Evolutionary conservation across 2,329 filamentous ascomycete genomes (phyloP).

Genomic region (Sphaerostilbella broomeana): DNA sequence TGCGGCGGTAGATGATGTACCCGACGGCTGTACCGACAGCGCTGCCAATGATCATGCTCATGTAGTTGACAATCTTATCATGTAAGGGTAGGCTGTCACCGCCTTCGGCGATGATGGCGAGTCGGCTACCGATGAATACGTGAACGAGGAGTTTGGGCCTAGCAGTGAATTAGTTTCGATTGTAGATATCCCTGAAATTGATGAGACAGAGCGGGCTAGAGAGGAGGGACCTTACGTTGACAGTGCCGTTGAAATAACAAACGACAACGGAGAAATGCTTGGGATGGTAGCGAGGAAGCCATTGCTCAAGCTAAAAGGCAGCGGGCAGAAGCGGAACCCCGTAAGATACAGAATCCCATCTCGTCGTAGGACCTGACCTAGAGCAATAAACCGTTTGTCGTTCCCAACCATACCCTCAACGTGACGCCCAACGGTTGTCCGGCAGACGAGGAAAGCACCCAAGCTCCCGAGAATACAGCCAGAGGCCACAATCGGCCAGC

Average conservation of each 20-base stretch:
- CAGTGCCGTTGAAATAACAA: constrained; percentile 74
- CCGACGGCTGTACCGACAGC: constrained; percentile 69
- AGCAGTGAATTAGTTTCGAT: background rate
- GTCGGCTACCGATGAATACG: constrained; percentile 80
- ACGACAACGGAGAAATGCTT: constrained; percentile 69
- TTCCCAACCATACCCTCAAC: constrained; percentile 73
- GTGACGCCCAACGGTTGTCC: constrained; percentile 70
- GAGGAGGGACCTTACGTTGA: constrained; percentile 44
- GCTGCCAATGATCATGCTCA: constrained; percentile 67
- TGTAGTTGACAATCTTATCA: constrained; percentile 77
- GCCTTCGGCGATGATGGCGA: constrained; percentile 76
- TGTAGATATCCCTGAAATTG: background rate
- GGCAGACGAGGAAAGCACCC: constrained; percentile 70
- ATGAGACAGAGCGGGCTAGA: background rate
- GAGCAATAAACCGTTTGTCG: constrained; percentile 82
- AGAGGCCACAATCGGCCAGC: constrained; percentile 76
- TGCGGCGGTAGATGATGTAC: constrained; percentile 74
- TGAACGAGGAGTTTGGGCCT: constrained; percentile 85
- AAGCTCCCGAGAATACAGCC: constrained; percentile 75
- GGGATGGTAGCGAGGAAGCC: constrained; percentile 92
- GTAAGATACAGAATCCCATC: constrained; percentile 84
- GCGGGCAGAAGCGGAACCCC: constrained; percentile 85
- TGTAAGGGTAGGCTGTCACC: constrained; percentile 74
- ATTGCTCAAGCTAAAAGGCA: constrained; percentile 91
- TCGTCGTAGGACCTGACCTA: constrained; percentile 79